phyloP scores from a whole-genome alignment of 345 rosid genomes.

The Populus pruinosa region DNA sequence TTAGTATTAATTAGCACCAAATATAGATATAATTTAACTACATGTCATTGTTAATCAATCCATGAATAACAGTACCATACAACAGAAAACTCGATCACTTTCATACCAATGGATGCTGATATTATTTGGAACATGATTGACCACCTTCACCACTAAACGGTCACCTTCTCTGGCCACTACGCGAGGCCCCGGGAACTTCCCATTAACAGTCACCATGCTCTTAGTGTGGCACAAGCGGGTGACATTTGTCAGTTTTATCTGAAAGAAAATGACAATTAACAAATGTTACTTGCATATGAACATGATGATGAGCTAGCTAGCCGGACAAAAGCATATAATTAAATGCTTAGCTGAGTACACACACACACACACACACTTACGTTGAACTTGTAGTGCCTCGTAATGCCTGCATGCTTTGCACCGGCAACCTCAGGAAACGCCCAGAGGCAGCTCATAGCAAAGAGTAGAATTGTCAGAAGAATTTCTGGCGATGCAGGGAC shows the following conservation, averaged over 20 bases:
- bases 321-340: background rate
- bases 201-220: conserved; percentile 50
- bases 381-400: conserved; percentile 70
- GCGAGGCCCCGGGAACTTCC: conserved; percentile 55
- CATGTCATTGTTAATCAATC: background rate
- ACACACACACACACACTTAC: conserved; percentile 37
- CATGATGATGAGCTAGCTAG: background rate
- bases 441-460: conserved; percentile 18
- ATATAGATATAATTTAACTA: background rate
- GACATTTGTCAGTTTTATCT: conserved; percentile 39
- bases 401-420: conserved; percentile 34
- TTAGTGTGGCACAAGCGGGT: conserved; percentile 46
- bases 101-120: conserved; percentile 50
- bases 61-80: background rate
- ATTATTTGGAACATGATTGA: conserved; percentile 47
- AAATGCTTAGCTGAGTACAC: too few species aligned
- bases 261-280: background rate
- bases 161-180: conserved; percentile 57
- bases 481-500: conserved; percentile 5
- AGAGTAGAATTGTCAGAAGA: conserved; percentile 14
- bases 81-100: background rate
- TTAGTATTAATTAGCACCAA: too few species aligned
- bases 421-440: conserved; percentile 33
- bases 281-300: background rate
- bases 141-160: conserved; percentile 40